A percentile compares a stretch with the other conserved stretches of the same genome.
Evolutionary conservation across 2,329 filamentous ascomycete genomes (phyloP).

Genomic region (Sclerotinia spermophila): DNA sequence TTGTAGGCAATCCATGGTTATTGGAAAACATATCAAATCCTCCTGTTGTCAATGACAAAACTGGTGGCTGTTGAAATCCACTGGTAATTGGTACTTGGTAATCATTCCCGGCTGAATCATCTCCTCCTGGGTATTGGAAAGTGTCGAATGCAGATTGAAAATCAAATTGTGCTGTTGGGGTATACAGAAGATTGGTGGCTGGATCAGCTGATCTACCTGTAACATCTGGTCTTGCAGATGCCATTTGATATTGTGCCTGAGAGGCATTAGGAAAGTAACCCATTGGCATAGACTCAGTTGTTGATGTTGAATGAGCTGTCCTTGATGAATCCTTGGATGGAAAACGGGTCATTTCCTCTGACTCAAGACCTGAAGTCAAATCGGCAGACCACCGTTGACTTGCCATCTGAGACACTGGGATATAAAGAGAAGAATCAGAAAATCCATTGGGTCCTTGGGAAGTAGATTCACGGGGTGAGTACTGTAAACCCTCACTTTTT

Average conservation of each 20-base stretch:
- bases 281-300: slow-evolving; percentile 31
- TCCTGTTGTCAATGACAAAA: slow-evolving; percentile 27
- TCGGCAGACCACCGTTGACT: slow-evolving; percentile 32
- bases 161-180: slow-evolving; percentile 34
- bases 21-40: slow-evolving; percentile 29
- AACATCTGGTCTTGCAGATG: slow-evolving; percentile 35
- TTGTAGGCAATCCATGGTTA: slow-evolving; percentile 23
- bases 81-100: slow-evolving; percentile 30
- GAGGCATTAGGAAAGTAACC: slow-evolving; percentile 32
- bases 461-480: slow-evolving; percentile 33
- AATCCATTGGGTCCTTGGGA: slow-evolving; percentile 33
- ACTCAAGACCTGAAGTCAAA: slow-evolving; percentile 28
- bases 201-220: slow-evolving; percentile 36
- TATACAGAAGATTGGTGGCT: slow-evolving; percentile 31
- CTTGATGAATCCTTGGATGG: slow-evolving; percentile 35
- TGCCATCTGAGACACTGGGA: slow-evolving; percentile 27
- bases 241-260: slow-evolving; percentile 35
- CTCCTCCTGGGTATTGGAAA: slow-evolving; percentile 31
- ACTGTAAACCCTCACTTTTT: slow-evolving; percentile 36
- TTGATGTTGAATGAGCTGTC: slow-evolving; percentile 27
- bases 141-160: slow-evolving; percentile 30
- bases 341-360: slow-evolving; percentile 33
- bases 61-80: slow-evolving; percentile 22
- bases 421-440: slow-evolving; percentile 31
- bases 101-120: slow-evolving; percentile 29